Evolutionary conservation across 768 basidiomycete genomes (phyloP), one percentile per base, ranked within the genome.

Genomic region (Tremella fuciformis): DNA sequence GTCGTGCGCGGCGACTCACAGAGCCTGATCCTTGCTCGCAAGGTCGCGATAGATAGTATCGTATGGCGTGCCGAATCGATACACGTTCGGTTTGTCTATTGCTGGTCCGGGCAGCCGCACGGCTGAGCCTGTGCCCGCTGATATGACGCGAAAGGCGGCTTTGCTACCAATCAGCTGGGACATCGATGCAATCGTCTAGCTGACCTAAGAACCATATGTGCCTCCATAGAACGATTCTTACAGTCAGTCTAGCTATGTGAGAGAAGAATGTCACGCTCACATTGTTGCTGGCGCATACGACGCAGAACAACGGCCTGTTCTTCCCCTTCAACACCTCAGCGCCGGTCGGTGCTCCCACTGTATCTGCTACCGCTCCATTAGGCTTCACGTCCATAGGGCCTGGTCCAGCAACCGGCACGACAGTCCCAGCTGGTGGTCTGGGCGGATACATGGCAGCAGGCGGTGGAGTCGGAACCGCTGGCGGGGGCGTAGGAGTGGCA

Each of bases 231-330:
- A 49, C 93, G 86, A 74, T 96, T 96, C 92, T 96, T 66, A 46
- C 49, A 48, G 39, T 37, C 22, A 47, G 55, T 39, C 19, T 19
- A 16, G 8, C 41, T 11, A 16, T 7, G 21, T 29, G 8, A 62
- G 41, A 59, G 7, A 18, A 22, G n/a, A 24, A 54, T 25, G 41
- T n/a, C 21, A 25, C 48, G 79, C 84, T 60, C 76, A 89, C 93
- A 81, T 98, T 91, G 73, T 99, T 99, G 73, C 91, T 97, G n/a
- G 96, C 94, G 74, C 96, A 99, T 29, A 98, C 96, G 8, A 99
- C 90, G 73, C 96, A 98, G 79, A 98, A 98, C 47, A 96, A 74
- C 1, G 90, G 91, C 11, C 88, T 81, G 11, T 82, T 78, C 76
- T 84, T 90, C 13, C 56, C 29, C 57, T 57, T 16, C 6, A 34